Percentiles rank a stretch among this genome's conserved stretches.
phyloP scores from a whole-genome alignment of 2,329 filamentous ascomycete species.

The Cryoendolithus antarcticus region DNA sequence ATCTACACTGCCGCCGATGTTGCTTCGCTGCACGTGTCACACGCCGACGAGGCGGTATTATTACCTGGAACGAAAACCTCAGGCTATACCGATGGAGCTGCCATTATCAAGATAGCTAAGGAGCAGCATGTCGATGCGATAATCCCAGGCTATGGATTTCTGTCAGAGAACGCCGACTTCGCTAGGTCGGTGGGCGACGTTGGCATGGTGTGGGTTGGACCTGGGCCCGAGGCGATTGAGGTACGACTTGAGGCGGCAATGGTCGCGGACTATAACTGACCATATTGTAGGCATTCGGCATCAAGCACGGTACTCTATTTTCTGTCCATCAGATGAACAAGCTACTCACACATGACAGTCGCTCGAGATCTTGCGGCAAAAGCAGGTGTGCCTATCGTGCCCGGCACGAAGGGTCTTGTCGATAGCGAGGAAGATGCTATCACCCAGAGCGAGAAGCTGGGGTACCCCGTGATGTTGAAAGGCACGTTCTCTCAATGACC shows the following conservation, averaged over 20 bases:
- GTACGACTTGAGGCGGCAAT: background rate
- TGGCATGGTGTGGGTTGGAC: slow-evolving; percentile 49
- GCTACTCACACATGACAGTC: slow-evolving; percentile 11
- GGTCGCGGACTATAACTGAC: slow-evolving; percentile 1
- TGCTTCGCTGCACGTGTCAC: slow-evolving; percentile 40
- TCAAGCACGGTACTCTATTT: slow-evolving; percentile 36
- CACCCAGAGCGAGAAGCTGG: slow-evolving; percentile 30
- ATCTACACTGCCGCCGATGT: slow-evolving; percentile 48
- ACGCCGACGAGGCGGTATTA: slow-evolving; percentile 41
- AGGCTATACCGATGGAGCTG: slow-evolving; percentile 37
- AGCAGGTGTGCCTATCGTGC: slow-evolving; percentile 43
- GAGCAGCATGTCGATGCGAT: slow-evolving; percentile 42
- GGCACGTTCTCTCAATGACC: slow-evolving; percentile 12
- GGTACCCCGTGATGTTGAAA: slow-evolving; percentile 49
- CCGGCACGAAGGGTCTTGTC: slow-evolving; percentile 39
- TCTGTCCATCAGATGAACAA: too few species aligned
- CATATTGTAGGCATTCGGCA: slow-evolving; percentile 35
- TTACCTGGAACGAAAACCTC: slow-evolving; percentile 36
- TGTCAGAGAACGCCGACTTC: slow-evolving; percentile 52
- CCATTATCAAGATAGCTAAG: slow-evolving; percentile 41
- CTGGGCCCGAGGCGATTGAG: slow-evolving; percentile 40
- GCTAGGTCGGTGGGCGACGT: slow-evolving; percentile 39
- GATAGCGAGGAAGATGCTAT: slow-evolving; percentile 36
- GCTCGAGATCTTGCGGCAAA: slow-evolving; percentile 41
- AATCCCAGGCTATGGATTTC: slow-evolving; percentile 56